Evolutionary conservation across 345 rosid genomes (phyloP).

Genomic region (Boechera stricta): DNA sequence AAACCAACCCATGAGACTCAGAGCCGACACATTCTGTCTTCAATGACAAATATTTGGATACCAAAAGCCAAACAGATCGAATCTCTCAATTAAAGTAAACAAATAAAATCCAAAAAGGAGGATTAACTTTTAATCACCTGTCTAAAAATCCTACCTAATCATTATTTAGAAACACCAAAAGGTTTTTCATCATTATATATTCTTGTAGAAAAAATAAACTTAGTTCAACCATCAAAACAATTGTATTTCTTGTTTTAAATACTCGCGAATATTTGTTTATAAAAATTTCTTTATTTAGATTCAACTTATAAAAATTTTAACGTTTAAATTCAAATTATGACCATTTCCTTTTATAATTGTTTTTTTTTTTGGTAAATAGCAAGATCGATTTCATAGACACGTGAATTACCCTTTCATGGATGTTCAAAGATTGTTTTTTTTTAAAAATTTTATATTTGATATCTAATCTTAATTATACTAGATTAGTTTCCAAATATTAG

Average conservation of each 20-base stretch:
- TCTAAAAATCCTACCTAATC: conserved; percentile 37
- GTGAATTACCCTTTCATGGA: neutral
- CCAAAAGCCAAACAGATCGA: conserved; percentile 35
- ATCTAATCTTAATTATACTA: neutral
- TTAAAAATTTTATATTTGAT: neutral
- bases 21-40: conserved; percentile 36
- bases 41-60: conserved; percentile 31
- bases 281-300: neutral
- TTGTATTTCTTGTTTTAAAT: neutral
- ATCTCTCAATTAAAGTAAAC: conserved; percentile 16
- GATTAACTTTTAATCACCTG: conserved; percentile 33
- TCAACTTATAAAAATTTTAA: too few relatives aligned
- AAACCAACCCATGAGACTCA: conserved; percentile 18
- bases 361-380: neutral
- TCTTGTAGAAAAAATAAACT: neutral
- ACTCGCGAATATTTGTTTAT: neutral
- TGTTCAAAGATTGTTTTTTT: neutral
- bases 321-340: too few relatives aligned
- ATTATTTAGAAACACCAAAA: neutral
- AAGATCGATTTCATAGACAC: neutral
- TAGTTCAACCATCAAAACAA: neutral
- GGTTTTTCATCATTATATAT: neutral
- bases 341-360: neutral
- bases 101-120: conserved; percentile 29
- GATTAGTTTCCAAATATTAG: neutral